Percentiles rank a stretch among this genome's conserved stretches.
Conservation (phyloP, 2,329 filamentous ascomycete species). For the Penicillium nordicum region DNA sequence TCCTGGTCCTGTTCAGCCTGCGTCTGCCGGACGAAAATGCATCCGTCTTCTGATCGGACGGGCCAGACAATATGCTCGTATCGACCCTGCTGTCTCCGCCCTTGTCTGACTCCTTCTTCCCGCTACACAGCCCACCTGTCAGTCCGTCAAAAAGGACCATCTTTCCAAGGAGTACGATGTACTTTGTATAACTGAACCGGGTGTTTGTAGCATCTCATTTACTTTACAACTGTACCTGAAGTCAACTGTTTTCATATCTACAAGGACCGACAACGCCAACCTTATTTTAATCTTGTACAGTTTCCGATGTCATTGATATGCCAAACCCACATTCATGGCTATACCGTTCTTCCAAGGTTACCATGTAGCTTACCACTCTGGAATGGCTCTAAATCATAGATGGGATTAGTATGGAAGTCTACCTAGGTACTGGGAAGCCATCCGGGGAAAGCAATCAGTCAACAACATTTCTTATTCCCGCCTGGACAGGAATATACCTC, state of each 20-base stretch:
- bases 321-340: neutral
- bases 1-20: neutral
- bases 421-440: neutral
- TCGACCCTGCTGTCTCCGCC: neutral
- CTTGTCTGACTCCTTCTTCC: neutral
- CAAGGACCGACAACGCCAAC: neutral
- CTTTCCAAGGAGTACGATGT: neutral
- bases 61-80: neutral
- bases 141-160: neutral
- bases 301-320: neutral
- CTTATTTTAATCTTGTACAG: neutral
- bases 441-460: neutral
- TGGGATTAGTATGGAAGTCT: too few relatives aligned
- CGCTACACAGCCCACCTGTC: slow-evolving; percentile 1
- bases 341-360: neutral
- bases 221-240: neutral
- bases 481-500: neutral
- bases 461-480: neutral
- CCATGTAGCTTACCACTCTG: neutral
- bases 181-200: neutral
- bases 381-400: neutral
- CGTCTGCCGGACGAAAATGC: neutral
- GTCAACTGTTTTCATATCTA: neutral
- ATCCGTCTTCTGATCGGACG: neutral
- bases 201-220: neutral